A percentile compares a stretch with the other conserved stretches of the same genome.
Evolutionary conservation across 371 early-diverging fungal genomes (phyloP).

Genomic region (Actinomortierella wolfii): DNA sequence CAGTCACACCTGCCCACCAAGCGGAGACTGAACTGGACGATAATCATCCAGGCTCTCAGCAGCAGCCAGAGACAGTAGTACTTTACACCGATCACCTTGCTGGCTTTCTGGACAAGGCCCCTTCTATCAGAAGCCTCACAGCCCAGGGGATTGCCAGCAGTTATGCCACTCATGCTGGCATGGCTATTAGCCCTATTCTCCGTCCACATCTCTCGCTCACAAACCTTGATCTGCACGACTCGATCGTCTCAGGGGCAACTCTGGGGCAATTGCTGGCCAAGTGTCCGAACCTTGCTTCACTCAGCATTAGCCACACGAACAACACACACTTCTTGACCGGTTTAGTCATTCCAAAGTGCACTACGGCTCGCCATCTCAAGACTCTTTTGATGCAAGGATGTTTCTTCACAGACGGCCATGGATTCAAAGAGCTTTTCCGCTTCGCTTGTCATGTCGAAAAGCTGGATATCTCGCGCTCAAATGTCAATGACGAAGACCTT

Average conservation of each 20-base stretch:
- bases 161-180: no score
- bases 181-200: no score
- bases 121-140: no score
- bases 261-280: conserved; percentile 20
- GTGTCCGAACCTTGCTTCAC: conserved; percentile 21
- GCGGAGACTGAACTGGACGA: no score
- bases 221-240: conserved; percentile 25
- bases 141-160: no score
- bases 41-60: no score
- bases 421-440: conserved; percentile 38
- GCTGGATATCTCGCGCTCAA: conserved; percentile 32
- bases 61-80: no score
- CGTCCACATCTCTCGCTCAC: conserved; percentile 12
- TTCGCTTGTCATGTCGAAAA: conserved; percentile 11
- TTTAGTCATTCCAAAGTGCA: conserved; percentile 6
- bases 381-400: conserved; percentile 18
- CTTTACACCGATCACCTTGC: no score
- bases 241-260: conserved; percentile 26
- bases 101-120: no score
- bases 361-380: conserved; percentile 9
- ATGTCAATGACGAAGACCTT: conserved; percentile 25
- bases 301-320: conserved; percentile 22
- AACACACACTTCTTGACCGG: conserved; percentile 23
- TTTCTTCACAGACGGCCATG: conserved; percentile 40
- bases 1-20: no score